Conservation (phyloP, 495 filamentous ascomycete species). For the Penicillium odoratum region DNA sequence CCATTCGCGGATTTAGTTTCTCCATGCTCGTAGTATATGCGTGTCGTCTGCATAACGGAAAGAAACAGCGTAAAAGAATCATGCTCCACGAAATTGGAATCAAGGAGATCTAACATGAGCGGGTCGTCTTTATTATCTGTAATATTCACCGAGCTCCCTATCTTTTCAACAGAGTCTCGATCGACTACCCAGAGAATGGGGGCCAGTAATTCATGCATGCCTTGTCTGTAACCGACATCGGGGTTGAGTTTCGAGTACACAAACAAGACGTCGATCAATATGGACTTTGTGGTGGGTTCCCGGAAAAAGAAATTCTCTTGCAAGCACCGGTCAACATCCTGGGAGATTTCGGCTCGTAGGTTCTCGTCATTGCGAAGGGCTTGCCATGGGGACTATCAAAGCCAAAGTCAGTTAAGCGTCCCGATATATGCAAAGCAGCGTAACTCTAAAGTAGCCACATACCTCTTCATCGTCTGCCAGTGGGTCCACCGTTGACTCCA, state of each 20-base stretch:
- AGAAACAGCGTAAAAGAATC: slow-evolving; percentile 87
- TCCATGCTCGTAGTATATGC: slow-evolving; percentile 77
- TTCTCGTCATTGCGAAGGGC: slow-evolving; percentile 79
- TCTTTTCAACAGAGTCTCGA: slow-evolving; percentile 68
- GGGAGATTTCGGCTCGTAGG: slow-evolving; percentile 84
- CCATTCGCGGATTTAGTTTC: slow-evolving; percentile 42
- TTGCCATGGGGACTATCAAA: slow-evolving; percentile 80
- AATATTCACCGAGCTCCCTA: slow-evolving; percentile 20
- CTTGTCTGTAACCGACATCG: slow-evolving; percentile 86
- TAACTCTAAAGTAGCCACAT: slow-evolving; percentile 30
- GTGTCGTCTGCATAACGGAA: slow-evolving; percentile 80
- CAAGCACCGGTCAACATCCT: slow-evolving; percentile 91
- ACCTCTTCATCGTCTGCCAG: slow-evolving; percentile 83
- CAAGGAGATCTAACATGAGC: slow-evolving; percentile 63
- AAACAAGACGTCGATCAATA: slow-evolving; percentile 86
- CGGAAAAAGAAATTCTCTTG: slow-evolving; percentile 93
- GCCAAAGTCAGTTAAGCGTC: slow-evolving; percentile 35
- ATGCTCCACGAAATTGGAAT: slow-evolving; percentile 76
- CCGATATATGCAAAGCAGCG: neutral
- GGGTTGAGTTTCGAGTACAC: slow-evolving; percentile 93
- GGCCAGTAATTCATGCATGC: slow-evolving; percentile 95
- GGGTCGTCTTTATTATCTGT: slow-evolving; percentile 35
- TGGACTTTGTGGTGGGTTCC: slow-evolving; percentile 70
- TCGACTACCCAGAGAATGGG: slow-evolving; percentile 88
- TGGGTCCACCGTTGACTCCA: slow-evolving; percentile 76